These are phyloP conservation scores for Globisporangium middletonii DNA, from an alignment of 352 stramenopile species.

Conservation along the genomic window DNA sequence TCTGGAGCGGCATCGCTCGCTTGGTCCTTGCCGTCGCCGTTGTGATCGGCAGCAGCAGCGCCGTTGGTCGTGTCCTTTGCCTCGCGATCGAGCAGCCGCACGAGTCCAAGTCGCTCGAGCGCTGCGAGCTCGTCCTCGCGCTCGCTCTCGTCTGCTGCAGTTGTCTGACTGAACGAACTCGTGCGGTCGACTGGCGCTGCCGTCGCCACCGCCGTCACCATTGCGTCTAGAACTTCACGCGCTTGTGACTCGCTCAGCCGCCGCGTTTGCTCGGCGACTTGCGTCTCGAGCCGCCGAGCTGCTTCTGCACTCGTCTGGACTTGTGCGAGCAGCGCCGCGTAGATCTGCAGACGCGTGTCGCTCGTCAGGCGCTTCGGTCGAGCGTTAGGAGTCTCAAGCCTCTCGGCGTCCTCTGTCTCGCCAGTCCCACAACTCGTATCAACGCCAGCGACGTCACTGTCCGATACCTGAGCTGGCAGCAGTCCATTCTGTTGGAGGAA, in stretches of 20 bases:
- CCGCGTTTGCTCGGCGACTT: constrained; percentile 1
- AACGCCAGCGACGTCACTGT: neutral
- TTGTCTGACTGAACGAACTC: no score
- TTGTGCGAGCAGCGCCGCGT: constrained; percentile 18
- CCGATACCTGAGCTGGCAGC: neutral
- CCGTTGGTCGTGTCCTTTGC: no score
- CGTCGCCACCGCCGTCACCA: no score
- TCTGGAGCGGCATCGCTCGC: no score
- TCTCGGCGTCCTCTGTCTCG: neutral
- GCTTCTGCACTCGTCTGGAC: neutral
- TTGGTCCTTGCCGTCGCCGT: no score
- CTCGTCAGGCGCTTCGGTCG: constrained; percentile 8
- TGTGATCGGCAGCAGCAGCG: no score
- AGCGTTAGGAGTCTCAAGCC: no score
- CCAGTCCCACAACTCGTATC: neutral
- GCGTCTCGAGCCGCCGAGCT: neutral
- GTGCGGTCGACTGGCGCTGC: no score
- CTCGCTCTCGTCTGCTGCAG: neutral
- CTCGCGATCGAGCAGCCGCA: no score
- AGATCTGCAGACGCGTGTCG: constrained; percentile 19
- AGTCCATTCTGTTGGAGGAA: constrained; percentile 12
- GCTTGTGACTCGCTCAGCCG: neutral
- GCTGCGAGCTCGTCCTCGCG: neutral
- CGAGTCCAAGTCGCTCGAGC: no score
- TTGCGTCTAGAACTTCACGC: neutral